Base-by-base conservation (phyloP, 2,329 filamentous ascomycete genomes). In the Epichloe glyceriae region DNA sequence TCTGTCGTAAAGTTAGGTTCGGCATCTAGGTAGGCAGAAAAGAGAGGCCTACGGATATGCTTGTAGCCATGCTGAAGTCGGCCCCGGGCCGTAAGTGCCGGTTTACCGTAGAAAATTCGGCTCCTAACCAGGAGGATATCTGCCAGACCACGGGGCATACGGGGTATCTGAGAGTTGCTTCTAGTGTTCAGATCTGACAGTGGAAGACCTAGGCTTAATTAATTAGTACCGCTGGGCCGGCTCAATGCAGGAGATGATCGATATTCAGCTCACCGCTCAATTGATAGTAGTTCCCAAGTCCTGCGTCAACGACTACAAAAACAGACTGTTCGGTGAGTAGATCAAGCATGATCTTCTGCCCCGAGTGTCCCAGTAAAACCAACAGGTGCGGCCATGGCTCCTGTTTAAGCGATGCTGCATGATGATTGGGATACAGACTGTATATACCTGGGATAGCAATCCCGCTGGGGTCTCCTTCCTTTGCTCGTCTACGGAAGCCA, bases 31-130 rank as follows among this genome's bases (percentile, higher is more conserved):
- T 30, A 12, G 20, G 30, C 2, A 19, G 14, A 3, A 11, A 11
- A 12, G 15, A 37, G n/a, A 1, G 30, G 70, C 83, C 62, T 74
- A 94, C 87, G 90, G 51, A 88, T 88, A 63, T 87, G 86, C 56
- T 82, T 81, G 50, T 95, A 74, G 2, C 93, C 91, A 63, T 86
- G 83, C 17, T 79, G 76, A 7, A 93, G 76, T 8, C 73, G 67
- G 3, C 85, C 83, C 57, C 78, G 78, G 3, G 79, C 73, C 59
- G 85, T 91, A 33, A 90, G 70, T 2, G 79, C 75, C 19, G 88
- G 80, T 58, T 81, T 82, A 20, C 86, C 85, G 66, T 96, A 97
- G 47, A 97, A 74, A 73, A 96, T 94, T 19, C 88, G 81, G 61
- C 80, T 88, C 53, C 90, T 82, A 45, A 90, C 79, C 60, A 98